A percentile compares a stretch with the other conserved stretches of the same genome.
These are phyloP conservation scores for Agarophyton chilense DNA, from an alignment of 23 red algal species.

Conservation along the genomic window DNA sequence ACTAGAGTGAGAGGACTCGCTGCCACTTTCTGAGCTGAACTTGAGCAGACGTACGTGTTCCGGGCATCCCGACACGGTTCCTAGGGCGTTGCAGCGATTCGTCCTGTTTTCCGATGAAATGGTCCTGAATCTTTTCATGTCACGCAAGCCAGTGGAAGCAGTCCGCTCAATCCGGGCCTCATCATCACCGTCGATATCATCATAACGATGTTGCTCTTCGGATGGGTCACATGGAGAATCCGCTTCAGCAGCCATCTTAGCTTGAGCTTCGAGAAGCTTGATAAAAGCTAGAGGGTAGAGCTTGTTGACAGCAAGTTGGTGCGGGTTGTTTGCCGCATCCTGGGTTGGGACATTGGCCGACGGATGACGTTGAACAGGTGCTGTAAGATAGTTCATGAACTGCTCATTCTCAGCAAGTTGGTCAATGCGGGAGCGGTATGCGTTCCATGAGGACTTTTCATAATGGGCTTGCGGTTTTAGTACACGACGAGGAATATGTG, in stretches of 20 bases:
- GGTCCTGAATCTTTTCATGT: conserved; percentile 42
- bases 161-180: conserved; percentile 41
- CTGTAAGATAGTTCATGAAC: conserved; percentile 57
- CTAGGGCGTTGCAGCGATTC: neutral
- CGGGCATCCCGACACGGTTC: neutral
- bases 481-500: conserved; percentile 7
- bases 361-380: conserved; percentile 22
- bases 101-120: neutral
- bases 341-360: neutral
- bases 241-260: conserved; percentile 10
- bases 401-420: conserved; percentile 42
- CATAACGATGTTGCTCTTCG: conserved; percentile 45
- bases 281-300: conserved; percentile 56
- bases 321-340: neutral
- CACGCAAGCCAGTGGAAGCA: conserved; percentile 22
- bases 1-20: conserved; percentile 32
- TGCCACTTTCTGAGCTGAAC: conserved; percentile 1
- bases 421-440: conserved; percentile 45
- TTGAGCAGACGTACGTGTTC: conserved; percentile 14
- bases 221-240: neutral
- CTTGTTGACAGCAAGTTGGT: conserved; percentile 60
- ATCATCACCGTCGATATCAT: conserved; percentile 47
- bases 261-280: conserved; percentile 50
- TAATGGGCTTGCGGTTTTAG: conserved; percentile 29
- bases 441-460: conserved; percentile 45